phyloP scores from a whole-genome alignment of 768 basidiomycete species.

The Tremella fuciformis region DNA sequence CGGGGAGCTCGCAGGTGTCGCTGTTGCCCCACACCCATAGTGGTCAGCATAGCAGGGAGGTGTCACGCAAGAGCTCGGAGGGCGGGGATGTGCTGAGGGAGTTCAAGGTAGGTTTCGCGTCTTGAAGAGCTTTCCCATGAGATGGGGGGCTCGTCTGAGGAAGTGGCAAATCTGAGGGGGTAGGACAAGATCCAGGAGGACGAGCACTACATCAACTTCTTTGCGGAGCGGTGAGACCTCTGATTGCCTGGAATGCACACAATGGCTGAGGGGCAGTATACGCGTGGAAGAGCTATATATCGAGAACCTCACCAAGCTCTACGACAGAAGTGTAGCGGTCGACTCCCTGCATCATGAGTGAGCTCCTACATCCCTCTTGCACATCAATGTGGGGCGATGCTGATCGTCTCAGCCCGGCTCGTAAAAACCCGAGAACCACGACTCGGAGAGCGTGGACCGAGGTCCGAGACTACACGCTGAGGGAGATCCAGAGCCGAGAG shows the following conservation, averaged over 20 bases:
- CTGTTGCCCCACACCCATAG: not conserved
- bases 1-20: too few relatives aligned
- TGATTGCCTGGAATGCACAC: not conserved
- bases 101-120: conserved; percentile 39
- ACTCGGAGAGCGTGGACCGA: conserved; percentile 75
- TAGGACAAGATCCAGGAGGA: conserved; percentile 50
- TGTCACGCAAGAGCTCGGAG: conserved; percentile 28
- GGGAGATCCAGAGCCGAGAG: conserved; percentile 78
- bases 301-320: conserved; percentile 69
- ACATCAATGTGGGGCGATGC: conserved; percentile 3
- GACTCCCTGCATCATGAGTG: conserved; percentile 68
- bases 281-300: conserved; percentile 81
- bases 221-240: conserved; percentile 69
- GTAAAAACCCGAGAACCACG: conserved; percentile 55
- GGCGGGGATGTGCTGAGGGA: conserved; percentile 32
- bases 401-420: conserved; percentile 55
- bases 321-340: conserved; percentile 66
- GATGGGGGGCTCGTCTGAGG: not conserved
- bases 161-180: not conserved
- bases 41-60: conserved; percentile 9
- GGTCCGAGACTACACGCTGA: conserved; percentile 76
- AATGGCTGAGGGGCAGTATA: conserved; percentile 57
- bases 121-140: not conserved
- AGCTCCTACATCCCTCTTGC: conserved; percentile 7
- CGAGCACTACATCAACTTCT: conserved; percentile 78